Conservation (phyloP, 176 grass and related monocot genomes). For the Aegilops bicornis region DNA sequence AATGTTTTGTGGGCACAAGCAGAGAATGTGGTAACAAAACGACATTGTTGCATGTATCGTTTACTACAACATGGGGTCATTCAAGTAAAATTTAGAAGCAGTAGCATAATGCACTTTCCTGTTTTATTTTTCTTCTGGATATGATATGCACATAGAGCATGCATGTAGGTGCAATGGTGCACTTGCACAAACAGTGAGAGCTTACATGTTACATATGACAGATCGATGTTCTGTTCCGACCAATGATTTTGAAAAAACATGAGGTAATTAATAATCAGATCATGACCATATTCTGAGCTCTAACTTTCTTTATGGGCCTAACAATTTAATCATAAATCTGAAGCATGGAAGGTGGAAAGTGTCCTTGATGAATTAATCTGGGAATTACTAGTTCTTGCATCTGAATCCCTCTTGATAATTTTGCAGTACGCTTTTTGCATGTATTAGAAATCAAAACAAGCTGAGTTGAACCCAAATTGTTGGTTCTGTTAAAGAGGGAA, state of each 20-base stretch:
- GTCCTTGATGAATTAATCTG: neutral
- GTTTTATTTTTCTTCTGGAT: neutral
- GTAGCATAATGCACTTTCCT: neutral
- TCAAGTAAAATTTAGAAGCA: slow-evolving; percentile 11
- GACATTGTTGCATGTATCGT: neutral
- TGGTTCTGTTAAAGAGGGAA: neutral
- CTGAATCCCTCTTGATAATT: neutral
- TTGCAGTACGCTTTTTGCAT: neutral
- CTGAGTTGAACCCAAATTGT: neutral
- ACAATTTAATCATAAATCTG: neutral
- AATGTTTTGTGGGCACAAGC: neutral
- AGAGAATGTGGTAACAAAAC: neutral
- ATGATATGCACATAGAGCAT: neutral
- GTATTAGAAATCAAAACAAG: neutral
- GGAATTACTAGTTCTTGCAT: neutral
- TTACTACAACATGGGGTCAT: neutral
- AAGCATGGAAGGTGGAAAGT: neutral
- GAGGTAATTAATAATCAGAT: neutral
- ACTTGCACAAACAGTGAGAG: neutral
- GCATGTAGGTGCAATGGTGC: neutral
- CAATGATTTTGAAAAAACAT: neutral
- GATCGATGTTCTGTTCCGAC: neutral
- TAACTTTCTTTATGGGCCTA: neutral
- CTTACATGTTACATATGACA: neutral
- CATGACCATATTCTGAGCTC: neutral